Conservation (phyloP, 208 protist genomes). For the Endotrypanum monterogeii region DNA sequence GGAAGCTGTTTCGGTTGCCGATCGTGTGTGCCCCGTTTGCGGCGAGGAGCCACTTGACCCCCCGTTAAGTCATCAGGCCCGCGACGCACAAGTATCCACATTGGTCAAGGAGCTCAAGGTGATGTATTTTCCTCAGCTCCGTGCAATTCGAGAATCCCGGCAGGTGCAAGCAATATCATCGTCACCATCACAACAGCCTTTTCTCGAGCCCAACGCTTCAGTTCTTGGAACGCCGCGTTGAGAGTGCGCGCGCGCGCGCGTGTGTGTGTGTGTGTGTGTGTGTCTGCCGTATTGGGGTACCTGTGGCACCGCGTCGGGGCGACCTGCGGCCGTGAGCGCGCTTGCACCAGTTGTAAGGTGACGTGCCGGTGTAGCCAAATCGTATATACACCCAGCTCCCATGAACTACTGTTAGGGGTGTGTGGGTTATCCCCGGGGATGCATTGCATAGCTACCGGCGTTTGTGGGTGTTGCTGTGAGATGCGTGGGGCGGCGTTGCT, state of each 20-base stretch:
- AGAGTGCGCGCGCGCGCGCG: not conserved
- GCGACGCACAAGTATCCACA: conserved; percentile 51
- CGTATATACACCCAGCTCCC: not conserved
- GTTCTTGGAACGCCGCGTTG: conserved; percentile 22
- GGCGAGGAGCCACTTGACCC: conserved; percentile 63
- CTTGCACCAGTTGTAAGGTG: not conserved
- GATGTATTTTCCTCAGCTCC: conserved; percentile 66
- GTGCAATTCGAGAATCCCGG: conserved; percentile 13
- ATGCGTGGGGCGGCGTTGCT: conserved; percentile 1
- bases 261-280: no score
- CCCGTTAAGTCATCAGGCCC: conserved; percentile 47
- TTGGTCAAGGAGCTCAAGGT: conserved; percentile 82
- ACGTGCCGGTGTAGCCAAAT: not conserved
- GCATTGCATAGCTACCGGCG: not conserved
- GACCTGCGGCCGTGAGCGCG: not conserved
- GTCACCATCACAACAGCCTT: conserved; percentile 19
- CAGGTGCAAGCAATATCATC: conserved; percentile 18
- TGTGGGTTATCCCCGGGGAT: not conserved
- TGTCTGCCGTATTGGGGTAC: not conserved
- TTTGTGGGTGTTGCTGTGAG: not conserved
- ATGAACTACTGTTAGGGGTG: not conserved
- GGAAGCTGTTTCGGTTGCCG: conserved; percentile 32
- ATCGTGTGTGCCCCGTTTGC: conserved; percentile 59
- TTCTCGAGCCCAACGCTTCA: conserved; percentile 25
- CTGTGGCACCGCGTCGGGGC: not conserved